Base-by-base conservation (phyloP, 352 stramenopile genomes). In the Pythium insidiosum region DNA sequence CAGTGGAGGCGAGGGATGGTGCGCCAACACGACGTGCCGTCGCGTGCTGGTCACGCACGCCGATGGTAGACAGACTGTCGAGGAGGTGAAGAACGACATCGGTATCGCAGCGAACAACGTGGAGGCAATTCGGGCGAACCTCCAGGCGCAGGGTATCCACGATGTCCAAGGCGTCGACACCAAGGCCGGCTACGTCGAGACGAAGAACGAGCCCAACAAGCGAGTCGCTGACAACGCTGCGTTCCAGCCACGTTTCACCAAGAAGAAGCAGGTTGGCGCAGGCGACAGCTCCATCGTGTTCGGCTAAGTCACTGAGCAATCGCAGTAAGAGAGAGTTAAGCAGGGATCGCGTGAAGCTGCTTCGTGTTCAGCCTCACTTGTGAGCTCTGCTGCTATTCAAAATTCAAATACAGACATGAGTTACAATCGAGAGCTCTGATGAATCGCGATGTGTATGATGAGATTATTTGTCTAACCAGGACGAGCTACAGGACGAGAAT, bases 61-160 rank as follows among this genome's bases (percentile, higher is more conserved):
- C 5, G 82, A 96, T 46, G 84, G 82, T 1, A 62, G 48, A n/a
- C 72, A 94, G 61, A 78, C 61, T 6, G 70, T 89, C 20, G 80
- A 94, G 40, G 85, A 95, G 43, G 69, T 95, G 22, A 76, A 92
- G 61, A 68, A 95, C 50, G 79, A 93, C 49, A 53, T 94, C 22
- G 73, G 79, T 24, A 84, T 94, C 33, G 56, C 43, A 21, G 53
- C 61, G 5, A 66, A 51, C 31, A 87, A 91, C 40, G 78, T 87
- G 20, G 68, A 79, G 24, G 76, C 76, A 7, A 90, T 95, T 41
- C 68, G 80, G 20, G 61, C 62, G 28, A 92, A 89, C 50, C 60
- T 95, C 20, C 71, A 85, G 45, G 63, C 67, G 15, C 75, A 88
- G 37, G 75, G 72, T 21, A 81, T 85, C 39, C 37, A 69, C 24